These are phyloP conservation scores for Termitomyces sp. DNA, from an alignment of 768 basidiomycete species.

Conservation along the genomic window DNA sequence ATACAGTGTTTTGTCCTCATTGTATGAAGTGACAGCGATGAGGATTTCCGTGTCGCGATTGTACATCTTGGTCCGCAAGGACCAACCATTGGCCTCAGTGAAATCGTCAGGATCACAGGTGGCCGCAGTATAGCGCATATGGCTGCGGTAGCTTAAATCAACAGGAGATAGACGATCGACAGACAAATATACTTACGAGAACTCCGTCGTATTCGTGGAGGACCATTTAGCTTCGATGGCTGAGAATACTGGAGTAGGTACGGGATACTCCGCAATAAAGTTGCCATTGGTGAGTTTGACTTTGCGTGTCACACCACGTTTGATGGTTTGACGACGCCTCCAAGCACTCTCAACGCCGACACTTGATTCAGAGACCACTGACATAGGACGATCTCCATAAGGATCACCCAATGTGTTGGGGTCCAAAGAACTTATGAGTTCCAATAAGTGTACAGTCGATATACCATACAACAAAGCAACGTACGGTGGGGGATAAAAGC, in stretches of 20 bases:
- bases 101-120: slow-evolving; percentile 93
- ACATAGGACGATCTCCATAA: slow-evolving; percentile 48
- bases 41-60: slow-evolving; percentile 89
- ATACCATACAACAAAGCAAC: slow-evolving; percentile 22
- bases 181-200: slow-evolving; percentile 59
- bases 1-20: slow-evolving; percentile 91
- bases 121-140: slow-evolving; percentile 94
- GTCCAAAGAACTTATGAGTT: slow-evolving; percentile 39
- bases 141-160: slow-evolving; percentile 35
- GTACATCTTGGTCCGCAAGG: slow-evolving; percentile 80
- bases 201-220: slow-evolving; percentile 77
- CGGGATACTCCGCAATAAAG: slow-evolving; percentile 87
- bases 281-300: slow-evolving; percentile 93
- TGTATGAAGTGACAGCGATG: slow-evolving; percentile 93
- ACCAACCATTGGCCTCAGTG: slow-evolving; percentile 73
- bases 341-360: slow-evolving; percentile 59
- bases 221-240: slow-evolving; percentile 82
- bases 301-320: slow-evolving; percentile 88
- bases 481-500: slow-evolving; percentile 76
- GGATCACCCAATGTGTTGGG: slow-evolving; percentile 68
- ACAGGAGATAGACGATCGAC: background rate
- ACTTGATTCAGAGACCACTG: slow-evolving; percentile 50
- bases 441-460: slow-evolving; percentile 8
- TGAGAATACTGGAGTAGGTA: slow-evolving; percentile 79
- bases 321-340: slow-evolving; percentile 84